Conservation (phyloP, 2,329 filamentous ascomycete genomes). For the Neurospora sp. region DNA sequence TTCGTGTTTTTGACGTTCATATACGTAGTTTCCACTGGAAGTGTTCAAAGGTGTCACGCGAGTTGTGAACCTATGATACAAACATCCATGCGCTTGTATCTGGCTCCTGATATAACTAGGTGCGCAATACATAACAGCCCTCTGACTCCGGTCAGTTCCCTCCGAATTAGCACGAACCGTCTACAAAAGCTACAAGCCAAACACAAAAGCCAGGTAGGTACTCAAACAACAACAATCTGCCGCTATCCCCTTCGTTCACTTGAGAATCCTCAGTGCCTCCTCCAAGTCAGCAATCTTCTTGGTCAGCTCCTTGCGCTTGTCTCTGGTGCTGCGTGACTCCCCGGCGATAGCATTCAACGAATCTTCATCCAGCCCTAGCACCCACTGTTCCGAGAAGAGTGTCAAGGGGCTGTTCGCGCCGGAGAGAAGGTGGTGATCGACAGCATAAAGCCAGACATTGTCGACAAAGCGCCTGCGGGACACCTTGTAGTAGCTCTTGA, state of each 20-base stretch:
- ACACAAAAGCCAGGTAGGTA: too few relatives aligned
- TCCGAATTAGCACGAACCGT: background rate
- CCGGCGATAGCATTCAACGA: conserved; percentile 19
- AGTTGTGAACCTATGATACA: too few relatives aligned
- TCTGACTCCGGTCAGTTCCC: too few relatives aligned
- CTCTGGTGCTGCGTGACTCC: conserved; percentile 16
- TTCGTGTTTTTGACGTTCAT: too few relatives aligned
- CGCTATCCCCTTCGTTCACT: background rate
- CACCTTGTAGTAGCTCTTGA: conserved; percentile 24
- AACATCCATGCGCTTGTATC: too few relatives aligned
- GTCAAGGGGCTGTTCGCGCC: conserved; percentile 19
- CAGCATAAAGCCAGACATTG: conserved; percentile 24
- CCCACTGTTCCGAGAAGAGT: conserved; percentile 23
- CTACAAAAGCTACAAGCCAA: too few relatives aligned
- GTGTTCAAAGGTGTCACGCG: too few relatives aligned
- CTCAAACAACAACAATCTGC: background rate
- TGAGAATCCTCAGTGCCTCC: conserved; percentile 17
- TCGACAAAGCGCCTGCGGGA: conserved; percentile 25
- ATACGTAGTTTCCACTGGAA: too few relatives aligned
- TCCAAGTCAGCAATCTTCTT: conserved; percentile 19
- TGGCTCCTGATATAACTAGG: too few relatives aligned
- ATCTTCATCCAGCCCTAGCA: conserved; percentile 15
- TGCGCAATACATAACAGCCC: too few relatives aligned
- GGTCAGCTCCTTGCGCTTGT: conserved; percentile 13
- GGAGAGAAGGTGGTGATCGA: conserved; percentile 19